These are phyloP conservation scores for Aspergillus ibericus DNA, from an alignment of 2,329 filamentous ascomycete species.

Conservation along the genomic window DNA sequence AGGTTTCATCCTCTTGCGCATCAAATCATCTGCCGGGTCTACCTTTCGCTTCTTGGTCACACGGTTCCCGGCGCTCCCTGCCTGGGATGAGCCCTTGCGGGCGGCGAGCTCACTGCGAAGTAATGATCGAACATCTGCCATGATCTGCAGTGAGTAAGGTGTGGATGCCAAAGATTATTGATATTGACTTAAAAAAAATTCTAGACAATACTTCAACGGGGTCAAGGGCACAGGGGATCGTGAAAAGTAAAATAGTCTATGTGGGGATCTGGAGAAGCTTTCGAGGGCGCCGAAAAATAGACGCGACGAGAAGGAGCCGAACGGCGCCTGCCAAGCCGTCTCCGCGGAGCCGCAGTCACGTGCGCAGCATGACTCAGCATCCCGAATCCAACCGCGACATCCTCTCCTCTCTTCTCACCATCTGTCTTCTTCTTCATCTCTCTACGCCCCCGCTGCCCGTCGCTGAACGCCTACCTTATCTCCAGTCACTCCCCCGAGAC, in stretches of 20 bases:
- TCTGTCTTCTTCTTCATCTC: constrained; percentile 7
- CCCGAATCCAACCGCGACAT: constrained; percentile 5
- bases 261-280: constrained; percentile 27
- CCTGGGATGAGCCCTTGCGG: constrained; percentile 66
- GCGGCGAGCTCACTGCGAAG: constrained; percentile 75
- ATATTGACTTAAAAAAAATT: not conserved
- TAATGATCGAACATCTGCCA: constrained; percentile 79
- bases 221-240: constrained; percentile 4
- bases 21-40: constrained; percentile 40
- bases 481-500: not conserved
- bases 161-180: not conserved
- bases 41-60: constrained; percentile 58
- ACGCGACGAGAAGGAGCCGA: constrained; percentile 20
- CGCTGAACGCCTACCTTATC: not conserved
- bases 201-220: not conserved
- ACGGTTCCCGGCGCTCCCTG: constrained; percentile 35
- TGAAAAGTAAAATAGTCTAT: constrained; percentile 10
- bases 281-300: constrained; percentile 15
- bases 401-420: constrained; percentile 13
- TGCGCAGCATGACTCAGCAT: constrained; percentile 20
- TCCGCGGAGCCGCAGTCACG: constrained; percentile 24
- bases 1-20: constrained; percentile 47
- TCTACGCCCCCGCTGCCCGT: not conserved
- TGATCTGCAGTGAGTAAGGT: constrained; percentile 34
- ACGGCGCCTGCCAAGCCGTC: constrained; percentile 23